Evolutionary conservation across 768 basidiomycete genomes (phyloP).

Genomic region (Trametes elegans): DNA sequence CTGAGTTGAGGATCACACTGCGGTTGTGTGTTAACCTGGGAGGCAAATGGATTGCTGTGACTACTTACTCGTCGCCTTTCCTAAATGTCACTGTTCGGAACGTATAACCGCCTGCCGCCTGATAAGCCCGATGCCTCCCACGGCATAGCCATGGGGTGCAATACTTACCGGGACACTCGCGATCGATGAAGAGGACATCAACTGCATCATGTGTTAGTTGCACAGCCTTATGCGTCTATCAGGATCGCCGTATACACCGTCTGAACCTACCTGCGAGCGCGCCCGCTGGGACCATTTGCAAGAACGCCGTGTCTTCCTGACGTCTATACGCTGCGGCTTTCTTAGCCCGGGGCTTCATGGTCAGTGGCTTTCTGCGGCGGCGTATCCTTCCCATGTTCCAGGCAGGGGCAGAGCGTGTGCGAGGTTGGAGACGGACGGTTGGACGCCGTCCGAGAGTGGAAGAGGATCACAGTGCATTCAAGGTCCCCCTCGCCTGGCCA

Average conservation of each 20-base stretch:
- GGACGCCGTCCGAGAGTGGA: too few relatives aligned
- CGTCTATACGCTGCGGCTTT: not conserved
- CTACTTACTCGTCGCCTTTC: conserved; percentile 17
- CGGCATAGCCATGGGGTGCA: too few relatives aligned
- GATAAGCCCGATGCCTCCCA: too few relatives aligned
- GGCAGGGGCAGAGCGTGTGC: not conserved
- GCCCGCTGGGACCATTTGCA: not conserved
- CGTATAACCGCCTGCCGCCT: not conserved
- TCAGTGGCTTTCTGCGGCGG: not conserved
- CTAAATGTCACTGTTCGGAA: not conserved
- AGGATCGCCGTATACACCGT: not conserved
- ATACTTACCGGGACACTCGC: not conserved
- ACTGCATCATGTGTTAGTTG: not conserved
- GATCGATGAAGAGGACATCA: not conserved
- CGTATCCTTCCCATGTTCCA: not conserved
- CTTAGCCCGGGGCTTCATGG: not conserved
- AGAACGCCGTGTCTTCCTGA: not conserved
- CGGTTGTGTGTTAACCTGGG: not conserved
- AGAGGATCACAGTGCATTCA: too few relatives aligned
- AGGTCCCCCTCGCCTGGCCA: too few relatives aligned
- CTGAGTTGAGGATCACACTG: conserved; percentile 11
- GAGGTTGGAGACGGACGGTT: not conserved
- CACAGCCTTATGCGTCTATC: not conserved
- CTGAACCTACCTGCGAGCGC: not conserved
- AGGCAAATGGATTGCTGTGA: not conserved